Evolutionary conservation across 129 eudicot species (phyloP), one percentile per base, ranked within the genome.

Genomic region (Flaveria bidentis): DNA sequence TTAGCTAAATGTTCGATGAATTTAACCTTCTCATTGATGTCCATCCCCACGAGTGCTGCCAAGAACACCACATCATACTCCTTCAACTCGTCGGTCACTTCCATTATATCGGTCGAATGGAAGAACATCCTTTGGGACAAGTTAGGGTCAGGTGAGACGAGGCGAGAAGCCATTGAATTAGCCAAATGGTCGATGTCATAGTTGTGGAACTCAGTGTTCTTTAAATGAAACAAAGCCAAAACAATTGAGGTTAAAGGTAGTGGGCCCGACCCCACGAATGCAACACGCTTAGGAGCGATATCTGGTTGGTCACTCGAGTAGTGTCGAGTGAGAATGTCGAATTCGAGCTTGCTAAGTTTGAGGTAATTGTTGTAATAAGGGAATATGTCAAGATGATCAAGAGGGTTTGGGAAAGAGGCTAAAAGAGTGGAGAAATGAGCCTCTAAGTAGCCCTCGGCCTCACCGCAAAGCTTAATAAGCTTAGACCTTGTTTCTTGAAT

Each of bases 11-110:
- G 96, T 3, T 85, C 80, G 13, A 93, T 78, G 23, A 88, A 88
- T n/a, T 56, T 65, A 57, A 76, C 82, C 77, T 92, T 92, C 6
- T 86, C 94, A 36, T 76, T 86, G 28, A 77, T 88, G 44, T 88
- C 87, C 97, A 93, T 87, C 52, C 98, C 98, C 67, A 93, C 98
- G 2, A 93, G 80, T 3, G 98, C 97, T 0, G 98, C 98, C 78
- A 93, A 65, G 77, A 93, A 88, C 14, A 93, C 90, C 10, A 88
- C 98, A 17, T 90, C 97, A 16, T 88, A 93, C 9, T 87, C 85
- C 52, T 80, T 77, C 61, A 93, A 68, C 9, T 62, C 88, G 12
- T 77, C 77, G 0, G 85, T 85, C 17, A 93, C 91, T 53, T 86
- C 71, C 98, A 90, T 82, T 14, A 93, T 81, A 61, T 93, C 86